Conservation (phyloP, 2,329 filamentous ascomycete species). For the Alternaria viburni region DNA sequence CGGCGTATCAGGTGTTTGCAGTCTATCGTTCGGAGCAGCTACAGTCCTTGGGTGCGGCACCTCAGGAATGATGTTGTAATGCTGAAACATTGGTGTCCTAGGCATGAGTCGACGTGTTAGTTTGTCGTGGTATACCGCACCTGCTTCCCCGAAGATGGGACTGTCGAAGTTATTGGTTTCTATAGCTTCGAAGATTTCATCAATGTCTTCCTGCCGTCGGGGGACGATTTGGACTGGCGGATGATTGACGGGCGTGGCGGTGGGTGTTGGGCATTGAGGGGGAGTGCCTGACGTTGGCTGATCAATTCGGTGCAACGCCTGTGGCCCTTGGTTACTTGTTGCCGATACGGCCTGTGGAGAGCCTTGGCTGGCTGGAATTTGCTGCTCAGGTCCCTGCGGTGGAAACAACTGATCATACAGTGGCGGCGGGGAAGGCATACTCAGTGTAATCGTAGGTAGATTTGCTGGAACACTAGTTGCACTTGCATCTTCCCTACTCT, state of each 20-base stretch:
- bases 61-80: not conserved
- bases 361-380: rapidly evolving
- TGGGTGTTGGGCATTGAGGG: not conserved
- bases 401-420: not conserved
- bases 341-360: not conserved
- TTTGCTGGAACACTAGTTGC: not conserved
- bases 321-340: not conserved
- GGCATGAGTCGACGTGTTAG: not conserved
- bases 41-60: not conserved
- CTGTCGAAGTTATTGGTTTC: not conserved
- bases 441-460: not conserved
- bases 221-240: not conserved
- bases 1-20: not conserved
- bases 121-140: not conserved
- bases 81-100: not conserved
- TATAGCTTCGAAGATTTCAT: not conserved
- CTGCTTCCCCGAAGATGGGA: not conserved
- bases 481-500: not conserved
- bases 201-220: not conserved
- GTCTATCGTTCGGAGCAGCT: not conserved
- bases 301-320: not conserved
- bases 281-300: not conserved
- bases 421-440: not conserved
- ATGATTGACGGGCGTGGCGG: not conserved
- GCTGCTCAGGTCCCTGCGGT: not conserved